Conservation (phyloP, 169 alveolate species). For the Plasmodium coatneyi region DNA sequence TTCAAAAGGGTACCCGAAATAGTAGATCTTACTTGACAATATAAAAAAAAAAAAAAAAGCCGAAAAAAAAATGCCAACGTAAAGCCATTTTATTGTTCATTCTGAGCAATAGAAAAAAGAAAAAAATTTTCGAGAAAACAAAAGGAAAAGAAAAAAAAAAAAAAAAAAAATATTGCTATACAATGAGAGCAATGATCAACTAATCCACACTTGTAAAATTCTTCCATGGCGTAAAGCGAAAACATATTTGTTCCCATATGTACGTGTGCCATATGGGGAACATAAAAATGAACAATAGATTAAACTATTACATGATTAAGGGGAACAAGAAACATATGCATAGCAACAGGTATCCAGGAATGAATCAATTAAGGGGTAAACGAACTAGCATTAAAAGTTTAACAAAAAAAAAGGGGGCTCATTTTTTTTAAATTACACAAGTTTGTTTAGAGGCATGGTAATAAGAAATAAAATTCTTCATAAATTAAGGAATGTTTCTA, state of each 20-base stretch:
- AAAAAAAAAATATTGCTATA: neutral
- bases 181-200: neutral
- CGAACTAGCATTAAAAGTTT: neutral
- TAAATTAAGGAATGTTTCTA: neutral
- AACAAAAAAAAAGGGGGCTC: neutral
- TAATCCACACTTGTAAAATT: neutral
- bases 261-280: neutral
- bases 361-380: neutral
- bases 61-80: neutral
- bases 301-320: neutral
- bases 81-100: neutral
- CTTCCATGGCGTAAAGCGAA: neutral
- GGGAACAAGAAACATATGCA: neutral
- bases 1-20: neutral
- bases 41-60: neutral
- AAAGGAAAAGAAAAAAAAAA: neutral
- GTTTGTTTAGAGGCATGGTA: neutral
- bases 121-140: neutral
- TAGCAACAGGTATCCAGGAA: slow-evolving; percentile 2
- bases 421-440: neutral
- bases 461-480: neutral
- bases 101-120: neutral
- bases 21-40: neutral
- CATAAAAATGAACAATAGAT: neutral
- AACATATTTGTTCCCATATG: neutral